Evolutionary conservation across 306 rosid species (phyloP).

Genomic region (Lupinus albus): DNA sequence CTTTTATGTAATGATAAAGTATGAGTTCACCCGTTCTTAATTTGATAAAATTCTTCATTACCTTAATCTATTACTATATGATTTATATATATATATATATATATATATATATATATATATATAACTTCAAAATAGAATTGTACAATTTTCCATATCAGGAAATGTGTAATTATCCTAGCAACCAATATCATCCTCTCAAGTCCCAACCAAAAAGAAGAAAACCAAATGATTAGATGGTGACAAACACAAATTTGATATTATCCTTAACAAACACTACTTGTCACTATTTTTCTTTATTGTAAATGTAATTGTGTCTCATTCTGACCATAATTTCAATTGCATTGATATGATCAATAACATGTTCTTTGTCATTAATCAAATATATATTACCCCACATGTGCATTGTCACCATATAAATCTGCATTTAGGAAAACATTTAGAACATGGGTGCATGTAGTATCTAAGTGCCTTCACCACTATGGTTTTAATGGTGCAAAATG

Average conservation of each 20-base stretch:
- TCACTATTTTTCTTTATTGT: not conserved
- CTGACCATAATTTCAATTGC: slow-evolving; percentile 11
- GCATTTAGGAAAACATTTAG: slow-evolving; percentile 1
- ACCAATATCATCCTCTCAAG: too few species aligned
- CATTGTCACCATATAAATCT: not conserved
- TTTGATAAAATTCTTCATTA: too few species aligned
- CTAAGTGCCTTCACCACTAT: slow-evolving; percentile 46
- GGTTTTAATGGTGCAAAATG: slow-evolving; percentile 42
- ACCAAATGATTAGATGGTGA: not conserved
- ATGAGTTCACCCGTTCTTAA: too few species aligned
- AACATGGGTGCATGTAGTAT: slow-evolving; percentile 13
- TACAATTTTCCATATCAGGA: too few species aligned
- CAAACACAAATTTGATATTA: not conserved
- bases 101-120: too few species aligned
- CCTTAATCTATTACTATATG: too few species aligned
- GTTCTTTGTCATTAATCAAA: slow-evolving; percentile 14
- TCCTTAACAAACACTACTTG: not conserved
- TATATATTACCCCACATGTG: not conserved
- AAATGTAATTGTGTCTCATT: not conserved
- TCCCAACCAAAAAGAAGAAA: not conserved
- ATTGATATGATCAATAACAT: not conserved
- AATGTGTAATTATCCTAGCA: too few species aligned
- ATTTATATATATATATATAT: too few species aligned
- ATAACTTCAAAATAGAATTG: too few species aligned
- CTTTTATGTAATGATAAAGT: too few species aligned